Evolutionary conservation across 2,329 filamentous ascomycete species (phyloP).

Genomic region (Aspergillus sp.): DNA sequence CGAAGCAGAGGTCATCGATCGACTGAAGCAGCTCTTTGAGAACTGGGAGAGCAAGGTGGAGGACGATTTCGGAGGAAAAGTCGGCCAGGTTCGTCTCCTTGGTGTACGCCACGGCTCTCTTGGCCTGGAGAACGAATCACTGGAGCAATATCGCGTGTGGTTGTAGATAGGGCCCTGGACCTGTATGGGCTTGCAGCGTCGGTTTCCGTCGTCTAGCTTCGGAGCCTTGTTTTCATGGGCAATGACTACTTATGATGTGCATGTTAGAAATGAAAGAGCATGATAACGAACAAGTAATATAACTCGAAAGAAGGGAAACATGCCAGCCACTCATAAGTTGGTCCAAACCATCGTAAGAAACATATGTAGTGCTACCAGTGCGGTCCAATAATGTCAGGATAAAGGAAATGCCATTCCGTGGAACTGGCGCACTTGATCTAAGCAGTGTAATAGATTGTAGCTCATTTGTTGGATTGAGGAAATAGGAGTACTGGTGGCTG

Average conservation of each 20-base stretch:
- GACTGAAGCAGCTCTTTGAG: constrained; percentile 62
- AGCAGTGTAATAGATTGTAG: too few species aligned
- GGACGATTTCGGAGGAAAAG: constrained; percentile 46
- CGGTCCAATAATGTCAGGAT: too few species aligned
- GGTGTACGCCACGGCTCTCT: constrained; percentile 48
- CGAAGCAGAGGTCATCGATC: constrained; percentile 60
- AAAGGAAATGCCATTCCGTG: too few species aligned
- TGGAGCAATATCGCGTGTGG: constrained; percentile 41
- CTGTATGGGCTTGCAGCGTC: not conserved
- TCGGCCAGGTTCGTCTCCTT: constrained; percentile 46
- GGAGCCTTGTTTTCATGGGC: not conserved
- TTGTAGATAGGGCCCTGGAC: constrained; percentile 1
- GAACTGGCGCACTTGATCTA: too few species aligned
- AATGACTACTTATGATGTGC: constrained; percentile 2
- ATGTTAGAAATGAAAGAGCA: not conserved
- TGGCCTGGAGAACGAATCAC: constrained; percentile 42
- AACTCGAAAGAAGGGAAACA: not conserved
- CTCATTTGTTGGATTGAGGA: too few species aligned
- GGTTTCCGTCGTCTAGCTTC: not conserved
- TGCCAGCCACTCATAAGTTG: not conserved
- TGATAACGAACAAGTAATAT: not conserved
- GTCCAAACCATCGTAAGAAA: too few species aligned
- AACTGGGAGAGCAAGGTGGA: constrained; percentile 59
- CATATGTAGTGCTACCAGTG: too few species aligned
- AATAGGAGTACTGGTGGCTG: too few species aligned